Conservation (phyloP, 1,284 basidiomycete species). For the Ceratobasidium sp. region DNA sequence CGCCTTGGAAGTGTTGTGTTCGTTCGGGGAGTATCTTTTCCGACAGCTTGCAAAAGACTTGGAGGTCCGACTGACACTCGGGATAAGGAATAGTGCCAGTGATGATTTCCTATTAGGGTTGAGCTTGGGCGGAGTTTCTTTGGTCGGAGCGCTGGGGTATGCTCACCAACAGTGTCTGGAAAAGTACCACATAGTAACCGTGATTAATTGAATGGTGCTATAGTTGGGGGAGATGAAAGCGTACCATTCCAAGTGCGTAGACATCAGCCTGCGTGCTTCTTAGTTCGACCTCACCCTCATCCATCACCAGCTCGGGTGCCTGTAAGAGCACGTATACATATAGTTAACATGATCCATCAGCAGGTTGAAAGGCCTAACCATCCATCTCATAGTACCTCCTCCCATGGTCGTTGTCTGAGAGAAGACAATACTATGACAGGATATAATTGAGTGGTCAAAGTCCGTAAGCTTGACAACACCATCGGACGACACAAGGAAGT, state of each 20-base stretch:
- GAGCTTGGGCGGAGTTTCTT: background rate
- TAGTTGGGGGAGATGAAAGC: background rate
- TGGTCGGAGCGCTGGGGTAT: background rate
- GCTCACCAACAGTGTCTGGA: conserved; percentile 1
- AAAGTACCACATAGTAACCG: background rate
- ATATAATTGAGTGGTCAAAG: background rate
- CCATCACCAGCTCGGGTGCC: background rate
- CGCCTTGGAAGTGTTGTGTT: background rate
- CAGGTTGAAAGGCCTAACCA: background rate
- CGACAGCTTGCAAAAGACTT: background rate
- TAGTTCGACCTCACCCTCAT: no score
- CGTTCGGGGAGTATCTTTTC: background rate
- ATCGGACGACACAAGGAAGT: background rate
- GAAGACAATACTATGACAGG: background rate
- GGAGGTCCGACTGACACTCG: background rate
- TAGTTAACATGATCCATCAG: background rate
- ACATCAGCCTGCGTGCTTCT: conserved; percentile 1
- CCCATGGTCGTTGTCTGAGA: background rate
- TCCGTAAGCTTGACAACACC: background rate
- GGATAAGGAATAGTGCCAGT: background rate
- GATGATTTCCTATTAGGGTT: background rate
- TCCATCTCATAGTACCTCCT: background rate
- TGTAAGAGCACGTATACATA: background rate
- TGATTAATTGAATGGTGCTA: background rate
- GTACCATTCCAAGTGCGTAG: conserved; percentile 4